Evolutionary conservation across 2,329 filamentous ascomycete genomes (phyloP).

Genomic region (Penicillium glabrum): DNA sequence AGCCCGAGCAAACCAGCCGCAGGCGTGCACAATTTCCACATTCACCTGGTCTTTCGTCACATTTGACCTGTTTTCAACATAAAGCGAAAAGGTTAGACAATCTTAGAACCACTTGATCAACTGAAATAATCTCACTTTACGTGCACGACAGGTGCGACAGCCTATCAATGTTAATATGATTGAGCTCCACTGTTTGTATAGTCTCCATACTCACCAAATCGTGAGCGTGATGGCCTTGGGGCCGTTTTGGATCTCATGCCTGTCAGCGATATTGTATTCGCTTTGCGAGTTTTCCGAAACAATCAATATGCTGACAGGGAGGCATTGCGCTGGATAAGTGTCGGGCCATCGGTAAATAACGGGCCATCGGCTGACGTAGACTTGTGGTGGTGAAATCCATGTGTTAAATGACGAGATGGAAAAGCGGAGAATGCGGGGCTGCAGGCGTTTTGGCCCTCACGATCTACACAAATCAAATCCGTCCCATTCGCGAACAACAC

Average conservation of each 20-base stretch:
- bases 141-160: slow-evolving; percentile 22
- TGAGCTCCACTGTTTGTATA: not conserved
- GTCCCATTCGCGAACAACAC: not conserved
- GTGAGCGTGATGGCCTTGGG: slow-evolving; percentile 13
- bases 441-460: not conserved
- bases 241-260: slow-evolving; percentile 1
- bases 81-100: not conserved
- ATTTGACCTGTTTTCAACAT: slow-evolving; percentile 16
- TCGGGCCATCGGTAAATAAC: slow-evolving; percentile 9
- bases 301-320: not conserved
- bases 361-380: not conserved
- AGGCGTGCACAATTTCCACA: slow-evolving; percentile 21
- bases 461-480: not conserved
- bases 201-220: slow-evolving; percentile 16
- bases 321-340: not conserved
- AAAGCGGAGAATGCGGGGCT: slow-evolving; percentile 15
- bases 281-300: not conserved
- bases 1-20: slow-evolving; percentile 20
- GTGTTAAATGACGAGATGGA: slow-evolving; percentile 15
- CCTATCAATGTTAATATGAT: slow-evolving; percentile 10
- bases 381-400: slow-evolving; percentile 9
- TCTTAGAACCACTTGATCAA: not conserved
- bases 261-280: not conserved
- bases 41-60: slow-evolving; percentile 18
- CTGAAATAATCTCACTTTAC: slow-evolving; percentile 15